Percentiles rank a stretch among this genome's conserved stretches.
phyloP scores from a whole-genome alignment of 163 green algal species.

The Chlamydomonas reinhardtii region DNA sequence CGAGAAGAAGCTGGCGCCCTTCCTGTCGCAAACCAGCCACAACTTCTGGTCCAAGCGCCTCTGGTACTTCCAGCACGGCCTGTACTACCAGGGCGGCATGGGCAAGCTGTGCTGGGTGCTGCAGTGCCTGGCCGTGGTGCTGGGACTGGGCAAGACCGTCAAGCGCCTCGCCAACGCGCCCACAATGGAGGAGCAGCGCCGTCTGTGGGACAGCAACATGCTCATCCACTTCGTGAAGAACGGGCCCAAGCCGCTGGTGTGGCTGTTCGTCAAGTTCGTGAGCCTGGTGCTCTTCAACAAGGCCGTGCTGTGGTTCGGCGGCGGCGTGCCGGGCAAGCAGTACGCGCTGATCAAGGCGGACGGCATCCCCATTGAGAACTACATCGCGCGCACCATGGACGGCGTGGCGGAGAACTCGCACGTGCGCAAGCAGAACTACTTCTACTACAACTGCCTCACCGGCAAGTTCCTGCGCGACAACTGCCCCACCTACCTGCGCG shows the following conservation, averaged over 20 bases:
- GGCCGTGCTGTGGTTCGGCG: slow-evolving; percentile 92
- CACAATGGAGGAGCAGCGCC: slow-evolving; percentile 88
- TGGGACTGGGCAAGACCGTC: slow-evolving; percentile 64
- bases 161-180: slow-evolving; percentile 77
- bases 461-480: slow-evolving; percentile 92
- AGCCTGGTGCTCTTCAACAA: slow-evolving; percentile 89
- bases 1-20: slow-evolving; percentile 90
- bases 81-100: slow-evolving; percentile 98
- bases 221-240: slow-evolving; percentile 84
- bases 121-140: slow-evolving; percentile 73
- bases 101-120: slow-evolving; percentile 82
- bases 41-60: slow-evolving; percentile 92
- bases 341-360: slow-evolving; percentile 90
- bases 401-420: slow-evolving; percentile 87
- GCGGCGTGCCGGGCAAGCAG: slow-evolving; percentile 89
- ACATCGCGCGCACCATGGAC: slow-evolving; percentile 88
- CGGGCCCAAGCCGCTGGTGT: slow-evolving; percentile 80
- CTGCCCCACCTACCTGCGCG: slow-evolving; percentile 94
- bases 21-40: slow-evolving; percentile 88
- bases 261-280: slow-evolving; percentile 77
- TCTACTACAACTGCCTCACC: slow-evolving; percentile 98
- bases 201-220: slow-evolving; percentile 82
- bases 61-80: slow-evolving; percentile 94
- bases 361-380: slow-evolving; percentile 80
- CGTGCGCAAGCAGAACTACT: slow-evolving; percentile 96